phyloP scores from a whole-genome alignment of 108 stramenopile species.

The Aureococcus anophagefferens region DNA sequence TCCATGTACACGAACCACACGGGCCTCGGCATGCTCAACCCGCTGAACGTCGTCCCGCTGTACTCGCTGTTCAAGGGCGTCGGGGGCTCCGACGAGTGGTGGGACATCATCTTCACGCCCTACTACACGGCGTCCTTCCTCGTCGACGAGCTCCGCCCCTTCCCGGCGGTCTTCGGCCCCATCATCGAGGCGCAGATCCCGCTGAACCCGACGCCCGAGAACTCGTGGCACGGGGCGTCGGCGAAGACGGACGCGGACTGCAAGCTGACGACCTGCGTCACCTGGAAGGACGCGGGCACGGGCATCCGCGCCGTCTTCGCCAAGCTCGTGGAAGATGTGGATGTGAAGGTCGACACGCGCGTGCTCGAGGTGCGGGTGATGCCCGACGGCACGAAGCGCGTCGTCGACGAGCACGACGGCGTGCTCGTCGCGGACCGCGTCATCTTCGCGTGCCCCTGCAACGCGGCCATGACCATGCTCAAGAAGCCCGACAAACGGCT shows the following conservation, averaged over 20 bases:
- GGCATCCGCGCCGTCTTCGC: constrained; percentile 46
- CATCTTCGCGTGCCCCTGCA: constrained; percentile 44
- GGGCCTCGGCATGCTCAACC: constrained; percentile 42
- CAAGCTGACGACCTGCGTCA: constrained; percentile 45
- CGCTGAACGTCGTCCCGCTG: constrained; percentile 42
- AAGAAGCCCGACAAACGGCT: constrained; percentile 27
- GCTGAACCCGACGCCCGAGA: constrained; percentile 29
- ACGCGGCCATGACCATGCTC: constrained; percentile 43
- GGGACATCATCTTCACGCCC: constrained; percentile 47
- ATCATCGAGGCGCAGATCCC: constrained; percentile 50
- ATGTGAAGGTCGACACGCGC: constrained; percentile 38
- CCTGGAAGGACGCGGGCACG: constrained; percentile 50
- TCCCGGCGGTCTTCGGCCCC: constrained; percentile 49
- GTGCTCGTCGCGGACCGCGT: constrained; percentile 42
- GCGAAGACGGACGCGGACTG: constrained; percentile 32
- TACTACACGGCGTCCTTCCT: constrained; percentile 49
- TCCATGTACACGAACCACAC: constrained; percentile 50
- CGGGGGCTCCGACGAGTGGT: constrained; percentile 45
- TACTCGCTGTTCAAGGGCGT: constrained; percentile 34
- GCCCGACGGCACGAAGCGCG: constrained; percentile 40
- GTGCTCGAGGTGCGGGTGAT: constrained; percentile 34
- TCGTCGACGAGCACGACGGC: constrained; percentile 43
- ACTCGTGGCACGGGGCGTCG: constrained; percentile 29
- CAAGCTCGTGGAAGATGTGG: constrained; percentile 35
- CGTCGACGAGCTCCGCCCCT: constrained; percentile 45